A percentile compares a stretch with the other conserved stretches of the same genome.
Conservation (phyloP, 2,329 filamentous ascomycete genomes). For the Calonectria pteridis region DNA sequence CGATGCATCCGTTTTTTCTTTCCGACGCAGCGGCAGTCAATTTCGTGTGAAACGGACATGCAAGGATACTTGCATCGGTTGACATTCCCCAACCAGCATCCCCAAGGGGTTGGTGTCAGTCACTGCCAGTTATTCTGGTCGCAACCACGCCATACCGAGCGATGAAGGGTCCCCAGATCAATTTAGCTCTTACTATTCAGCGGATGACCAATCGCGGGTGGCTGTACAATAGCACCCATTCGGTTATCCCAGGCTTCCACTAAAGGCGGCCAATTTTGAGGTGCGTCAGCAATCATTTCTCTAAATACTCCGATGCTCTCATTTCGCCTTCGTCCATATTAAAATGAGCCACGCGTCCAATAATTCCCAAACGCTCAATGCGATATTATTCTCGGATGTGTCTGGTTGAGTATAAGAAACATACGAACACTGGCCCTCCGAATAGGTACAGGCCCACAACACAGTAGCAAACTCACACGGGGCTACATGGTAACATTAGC, state of each 20-base stretch:
- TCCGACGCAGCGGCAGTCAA: not conserved
- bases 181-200: not conserved
- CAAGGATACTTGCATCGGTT: not conserved
- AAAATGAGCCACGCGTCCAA: not conserved
- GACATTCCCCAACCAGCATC: not conserved
- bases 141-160: not conserved
- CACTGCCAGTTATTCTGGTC: not conserved
- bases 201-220: not conserved
- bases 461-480: not conserved
- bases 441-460: not conserved
- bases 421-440: not conserved
- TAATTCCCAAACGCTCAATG: not conserved
- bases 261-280: not conserved
- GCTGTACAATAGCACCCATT: not conserved
- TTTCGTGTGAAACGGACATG: not conserved
- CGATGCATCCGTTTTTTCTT: not conserved
- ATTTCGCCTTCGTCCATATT: not conserved
- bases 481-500: not conserved
- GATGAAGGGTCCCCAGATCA: not conserved
- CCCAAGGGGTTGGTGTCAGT: too few species aligned
- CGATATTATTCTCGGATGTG: not conserved
- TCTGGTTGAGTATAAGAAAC: not conserved
- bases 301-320: not conserved
- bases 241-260: not conserved
- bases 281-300: not conserved